phyloP scores from a whole-genome alignment of 2,329 filamentous ascomycete genomes.

The Sclerotinia spermophila region DNA sequence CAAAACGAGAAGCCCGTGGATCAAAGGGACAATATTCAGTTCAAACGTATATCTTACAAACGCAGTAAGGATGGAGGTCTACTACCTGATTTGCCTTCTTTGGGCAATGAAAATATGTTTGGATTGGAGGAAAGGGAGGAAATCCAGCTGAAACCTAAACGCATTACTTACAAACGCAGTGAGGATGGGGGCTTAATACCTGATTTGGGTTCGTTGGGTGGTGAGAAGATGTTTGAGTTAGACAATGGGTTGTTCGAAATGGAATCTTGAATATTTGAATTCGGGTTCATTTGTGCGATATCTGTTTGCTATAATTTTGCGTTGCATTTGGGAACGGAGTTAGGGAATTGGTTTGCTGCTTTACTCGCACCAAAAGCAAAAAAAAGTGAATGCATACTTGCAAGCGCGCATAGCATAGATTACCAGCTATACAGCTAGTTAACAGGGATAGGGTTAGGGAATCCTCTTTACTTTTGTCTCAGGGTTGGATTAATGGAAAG shows the following conservation, averaged over 20 bases:
- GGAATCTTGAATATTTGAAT: slow-evolving; percentile 17
- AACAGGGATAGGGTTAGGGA: background rate
- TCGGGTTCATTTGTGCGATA: background rate
- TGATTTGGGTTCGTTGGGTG: slow-evolving; percentile 15
- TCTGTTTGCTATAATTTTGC: background rate
- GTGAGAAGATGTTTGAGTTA: slow-evolving; percentile 23
- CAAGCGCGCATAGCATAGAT: slow-evolving; percentile 1
- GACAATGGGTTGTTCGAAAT: slow-evolving; percentile 20
- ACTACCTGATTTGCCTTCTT: slow-evolving; percentile 16
- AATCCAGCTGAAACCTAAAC: slow-evolving; percentile 7
- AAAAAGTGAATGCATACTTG: slow-evolving; percentile 4
- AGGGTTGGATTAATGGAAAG: slow-evolving; percentile 16
- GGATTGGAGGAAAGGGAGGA: background rate
- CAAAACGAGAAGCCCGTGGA: slow-evolving; percentile 16
- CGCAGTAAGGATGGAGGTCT: slow-evolving; percentile 11
- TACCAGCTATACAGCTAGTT: background rate
- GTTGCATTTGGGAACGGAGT: slow-evolving; percentile 7
- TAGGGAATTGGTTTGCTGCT: background rate
- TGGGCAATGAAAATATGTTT: slow-evolving; percentile 22
- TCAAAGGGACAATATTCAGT: background rate
- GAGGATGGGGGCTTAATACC: slow-evolving; percentile 9
- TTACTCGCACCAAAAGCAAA: slow-evolving; percentile 4
- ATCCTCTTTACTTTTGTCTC: slow-evolving; percentile 1
- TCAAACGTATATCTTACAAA: slow-evolving; percentile 19
- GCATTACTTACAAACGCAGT: slow-evolving; percentile 18